Evolutionary conservation across 2,329 filamentous ascomycete genomes (phyloP), one percentile per base, ranked within the genome.

Genomic region (Parastagonospora nodorum): DNA sequence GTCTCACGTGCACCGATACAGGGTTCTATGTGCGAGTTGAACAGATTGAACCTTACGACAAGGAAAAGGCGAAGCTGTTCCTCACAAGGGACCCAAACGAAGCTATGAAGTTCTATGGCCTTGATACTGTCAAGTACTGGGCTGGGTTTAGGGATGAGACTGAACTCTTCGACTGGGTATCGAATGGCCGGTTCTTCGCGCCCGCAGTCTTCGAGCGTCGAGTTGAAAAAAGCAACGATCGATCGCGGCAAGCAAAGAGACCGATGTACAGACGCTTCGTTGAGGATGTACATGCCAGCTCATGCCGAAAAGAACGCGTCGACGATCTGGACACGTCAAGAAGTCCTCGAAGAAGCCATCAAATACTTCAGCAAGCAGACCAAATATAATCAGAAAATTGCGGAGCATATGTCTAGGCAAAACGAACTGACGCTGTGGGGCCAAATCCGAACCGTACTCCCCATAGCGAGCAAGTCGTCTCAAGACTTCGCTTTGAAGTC

Each of bases 11-110:
- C 19, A 87, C 85, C 57, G 83, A 89, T 43, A 70, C 67, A 10
- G 88, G 84, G 1, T 71, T 94, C 1, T 84, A 81, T 66, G 61
- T 93, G 0, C 82, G 88, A 0, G 80, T 92, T 12, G 78, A 82
- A 4, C 86, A 90, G 65, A 84, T 92, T 30, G 89, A 92, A 61
- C 54, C 67, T 0, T 56, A 76, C 2, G 77, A 90, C 66, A 78
- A 77, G 52, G 84, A 83, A 51, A 78, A 78, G 50, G 75, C 84
- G 41, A 82, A 82, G 50, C 63, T 93, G 1, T 77, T 84, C 11
- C 77, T 93, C 0, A 86, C 85, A 0, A 71, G 71, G 1, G 78
- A 88, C 9, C 84, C 88, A 0, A 57, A 57, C 1, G 63, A 78
- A 12, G 79, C 86, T 0, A 77, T 92, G 11, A 43, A 71, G 0